Base-by-base conservation (phyloP, 257 asterid genomes). In the Plantago major region DNA sequence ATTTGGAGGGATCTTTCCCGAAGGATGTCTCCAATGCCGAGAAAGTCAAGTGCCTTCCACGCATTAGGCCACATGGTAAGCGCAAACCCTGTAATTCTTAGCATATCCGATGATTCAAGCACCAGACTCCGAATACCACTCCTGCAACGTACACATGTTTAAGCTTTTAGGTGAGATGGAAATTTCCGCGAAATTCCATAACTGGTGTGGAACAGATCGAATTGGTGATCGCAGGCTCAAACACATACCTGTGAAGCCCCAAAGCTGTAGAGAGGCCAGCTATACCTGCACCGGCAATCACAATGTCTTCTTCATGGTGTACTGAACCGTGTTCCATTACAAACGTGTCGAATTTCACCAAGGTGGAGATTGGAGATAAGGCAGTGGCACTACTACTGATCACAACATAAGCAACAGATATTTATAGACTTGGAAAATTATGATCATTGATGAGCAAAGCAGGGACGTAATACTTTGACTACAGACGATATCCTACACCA, bases 31-130 rank as follows among this genome's bases (percentile, higher is more conserved):
- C 78, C 90, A 42, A 83, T 22, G 3, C 73, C 83, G 11, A 83
- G 17, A 14, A 81, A 83, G 22, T 83, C 90, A 46, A 85, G 80
- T 7, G 94, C 84, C 68, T 66, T 74, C 86, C 86, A 85, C 2
- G 83, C 94, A 22, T 85, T 85, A 19, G 70, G 51, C 90, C 90
- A 85, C 30, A 85, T 10, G 0, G 76, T 42, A 67, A 82, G 78
- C 10, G 94, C 90, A 64, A 78, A 75, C 1, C 94, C 94, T 0
- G 84, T 65, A 3, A 63, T 26, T 62, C 94, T 79, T 17, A 76
- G 48, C 8, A 67, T 28, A n/a, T 81, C 90, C 0, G 90, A 77
- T 52, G 87, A 80, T 73, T 82, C 90, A 62, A 85, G 42, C 42
- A 85, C 84, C 56, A 80, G 26, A 70, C 84, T 76, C 70, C 70